phyloP scores from a whole-genome alignment of 2,329 filamentous ascomycete genomes.

The Hymenoscyphus salicellus region DNA sequence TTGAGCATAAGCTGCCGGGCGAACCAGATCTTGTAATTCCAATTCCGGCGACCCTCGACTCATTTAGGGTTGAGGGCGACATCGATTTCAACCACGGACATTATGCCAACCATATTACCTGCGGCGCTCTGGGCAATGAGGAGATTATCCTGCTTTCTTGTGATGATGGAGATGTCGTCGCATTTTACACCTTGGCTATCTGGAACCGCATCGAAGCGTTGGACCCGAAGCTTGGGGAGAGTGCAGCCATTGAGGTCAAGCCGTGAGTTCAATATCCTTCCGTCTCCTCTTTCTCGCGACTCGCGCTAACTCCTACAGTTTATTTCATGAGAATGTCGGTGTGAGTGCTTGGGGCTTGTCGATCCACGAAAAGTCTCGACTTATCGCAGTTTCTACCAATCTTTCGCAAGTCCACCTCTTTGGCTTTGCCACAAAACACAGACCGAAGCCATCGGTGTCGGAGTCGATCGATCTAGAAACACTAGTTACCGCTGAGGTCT shows the following conservation, averaged over 20 bases:
- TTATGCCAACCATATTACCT: conserved; percentile 63
- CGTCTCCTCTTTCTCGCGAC: no score
- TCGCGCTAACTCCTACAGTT: conserved; percentile 33
- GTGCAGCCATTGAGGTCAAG: background rate
- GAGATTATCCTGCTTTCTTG: conserved; percentile 67
- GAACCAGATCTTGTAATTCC: conserved; percentile 51
- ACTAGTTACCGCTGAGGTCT: background rate
- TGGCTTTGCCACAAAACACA: conserved; percentile 40
- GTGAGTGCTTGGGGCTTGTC: conserved; percentile 80
- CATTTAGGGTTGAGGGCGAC: conserved; percentile 49
- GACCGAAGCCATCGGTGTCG: background rate
- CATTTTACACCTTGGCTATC: conserved; percentile 56
- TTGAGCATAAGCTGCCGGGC: conserved; percentile 47
- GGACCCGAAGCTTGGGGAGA: background rate
- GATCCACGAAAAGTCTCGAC: conserved; percentile 73
- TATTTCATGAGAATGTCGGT: conserved; percentile 75
- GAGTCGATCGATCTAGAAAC: background rate
- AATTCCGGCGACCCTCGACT: conserved; percentile 40
- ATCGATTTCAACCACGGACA: conserved; percentile 55
- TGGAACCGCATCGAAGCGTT: conserved; percentile 11
- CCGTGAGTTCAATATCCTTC: conserved; percentile 19
- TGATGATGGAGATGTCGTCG: conserved; percentile 73
- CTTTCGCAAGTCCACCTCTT: conserved; percentile 55
- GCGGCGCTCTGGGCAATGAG: conserved; percentile 65
- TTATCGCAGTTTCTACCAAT: conserved; percentile 86